Conservation (phyloP, 768 basidiomycete genomes). For the Tylopilus sp. region DNA sequence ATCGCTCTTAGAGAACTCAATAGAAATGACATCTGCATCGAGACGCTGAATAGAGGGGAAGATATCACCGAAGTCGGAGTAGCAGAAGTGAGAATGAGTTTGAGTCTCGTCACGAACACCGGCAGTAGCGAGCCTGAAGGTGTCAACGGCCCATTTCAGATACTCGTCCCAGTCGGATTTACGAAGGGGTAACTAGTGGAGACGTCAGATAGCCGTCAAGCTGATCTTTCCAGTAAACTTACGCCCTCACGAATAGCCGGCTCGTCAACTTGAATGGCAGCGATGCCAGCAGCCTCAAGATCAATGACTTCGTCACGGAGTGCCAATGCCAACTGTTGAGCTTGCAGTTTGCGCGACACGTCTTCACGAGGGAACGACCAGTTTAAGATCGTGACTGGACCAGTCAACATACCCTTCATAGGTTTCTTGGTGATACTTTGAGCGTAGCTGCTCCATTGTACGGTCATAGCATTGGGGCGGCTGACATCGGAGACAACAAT, state of each 20-base stretch:
- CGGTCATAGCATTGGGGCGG: constrained; percentile 90
- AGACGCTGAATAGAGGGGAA: constrained; percentile 96
- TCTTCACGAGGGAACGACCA: constrained; percentile 99
- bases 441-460: constrained; percentile 95
- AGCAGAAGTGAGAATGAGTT: constrained; percentile 99
- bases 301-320: constrained; percentile 98
- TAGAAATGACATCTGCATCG: constrained; percentile 98
- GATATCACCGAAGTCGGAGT: constrained; percentile 98
- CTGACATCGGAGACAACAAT: constrained; percentile 98
- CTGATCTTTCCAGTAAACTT: constrained; percentile 30
- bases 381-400: constrained; percentile 98
- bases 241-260: constrained; percentile 99
- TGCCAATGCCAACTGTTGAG: constrained; percentile 95
- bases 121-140: constrained; percentile 96
- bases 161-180: constrained; percentile 95
- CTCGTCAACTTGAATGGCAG: constrained; percentile 99
- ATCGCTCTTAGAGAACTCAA: constrained; percentile 98
- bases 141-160: constrained; percentile 97
- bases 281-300: constrained; percentile 94
- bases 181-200: constrained; percentile 82
- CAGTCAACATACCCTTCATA: constrained; percentile 99
- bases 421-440: constrained; percentile 90
- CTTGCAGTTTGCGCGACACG: constrained; percentile 92
- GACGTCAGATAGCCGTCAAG: not conserved
- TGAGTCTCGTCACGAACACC: constrained; percentile 93